Percentiles rank a stretch among this genome's conserved stretches.
Evolutionary conservation across 306 rosid genomes (phyloP).

Genomic region (Luffa aegyptiaca): DNA sequence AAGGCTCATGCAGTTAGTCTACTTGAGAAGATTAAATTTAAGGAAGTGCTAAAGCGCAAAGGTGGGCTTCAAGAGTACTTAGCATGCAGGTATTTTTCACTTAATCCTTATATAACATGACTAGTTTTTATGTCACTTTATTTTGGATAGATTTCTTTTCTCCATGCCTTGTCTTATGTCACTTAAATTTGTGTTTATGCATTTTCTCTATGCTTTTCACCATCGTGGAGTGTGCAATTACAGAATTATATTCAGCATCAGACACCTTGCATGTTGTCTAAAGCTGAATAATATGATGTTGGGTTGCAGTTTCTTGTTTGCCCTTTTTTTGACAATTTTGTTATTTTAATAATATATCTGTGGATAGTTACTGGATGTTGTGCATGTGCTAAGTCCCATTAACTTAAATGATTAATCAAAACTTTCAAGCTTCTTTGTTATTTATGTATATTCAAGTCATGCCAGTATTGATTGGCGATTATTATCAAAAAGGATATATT

Average conservation of each 20-base stretch:
- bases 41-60: slow-evolving; percentile 88
- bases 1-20: slow-evolving; percentile 77
- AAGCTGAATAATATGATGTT: not conserved
- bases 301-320: not conserved
- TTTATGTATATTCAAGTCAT: not conserved
- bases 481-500: not conserved
- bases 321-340: not conserved
- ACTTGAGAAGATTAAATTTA: slow-evolving; percentile 84
- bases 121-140: not conserved
- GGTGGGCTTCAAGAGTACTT: slow-evolving; percentile 93
- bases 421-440: not conserved
- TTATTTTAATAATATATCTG: not conserved
- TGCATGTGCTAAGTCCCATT: not conserved
- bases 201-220: not conserved
- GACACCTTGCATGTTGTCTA: not conserved
- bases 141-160: not conserved
- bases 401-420: not conserved
- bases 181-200: not conserved
- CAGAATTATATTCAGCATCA: not conserved
- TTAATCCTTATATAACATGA: slow-evolving; percentile 11
- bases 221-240: not conserved
- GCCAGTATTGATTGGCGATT: not conserved
- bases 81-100: slow-evolving; percentile 63
- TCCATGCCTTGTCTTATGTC: not conserved
- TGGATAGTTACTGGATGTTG: not conserved